A percentile compares a stretch with the other conserved stretches of the same genome.
phyloP scores from a whole-genome alignment of 2,329 filamentous ascomycete genomes.

The Pyricularia sp. region DNA sequence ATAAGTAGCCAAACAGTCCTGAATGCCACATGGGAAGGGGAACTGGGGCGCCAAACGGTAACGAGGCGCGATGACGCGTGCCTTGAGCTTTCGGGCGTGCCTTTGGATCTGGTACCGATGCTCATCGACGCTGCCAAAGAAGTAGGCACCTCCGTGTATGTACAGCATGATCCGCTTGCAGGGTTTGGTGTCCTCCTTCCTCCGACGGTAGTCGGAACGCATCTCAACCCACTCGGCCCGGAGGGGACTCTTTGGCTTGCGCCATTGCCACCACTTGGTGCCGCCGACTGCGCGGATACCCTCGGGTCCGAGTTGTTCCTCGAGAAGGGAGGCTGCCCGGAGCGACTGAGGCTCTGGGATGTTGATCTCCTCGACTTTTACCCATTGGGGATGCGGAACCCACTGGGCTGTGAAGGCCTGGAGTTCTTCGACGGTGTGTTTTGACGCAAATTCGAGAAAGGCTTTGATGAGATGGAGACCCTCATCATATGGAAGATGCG shows the following conservation, averaged over 20 bases:
- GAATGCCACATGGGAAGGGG: slow-evolving; percentile 86
- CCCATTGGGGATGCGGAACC: slow-evolving; percentile 84
- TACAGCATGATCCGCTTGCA: slow-evolving; percentile 81
- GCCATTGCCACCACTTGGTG: slow-evolving; percentile 83
- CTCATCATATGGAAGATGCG: slow-evolving; percentile 89
- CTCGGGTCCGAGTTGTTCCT: slow-evolving; percentile 65
- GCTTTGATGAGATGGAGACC: slow-evolving; percentile 78
- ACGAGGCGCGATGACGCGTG: slow-evolving; percentile 74
- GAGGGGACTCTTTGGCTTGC: slow-evolving; percentile 54
- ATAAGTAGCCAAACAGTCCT: slow-evolving; percentile 85
- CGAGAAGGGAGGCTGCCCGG: slow-evolving; percentile 57
- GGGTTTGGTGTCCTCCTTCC: slow-evolving; percentile 50
- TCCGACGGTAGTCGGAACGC: slow-evolving; percentile 67
- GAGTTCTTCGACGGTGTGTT: slow-evolving; percentile 86
- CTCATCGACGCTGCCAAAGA: slow-evolving; percentile 90
- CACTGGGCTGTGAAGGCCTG: slow-evolving; percentile 87
- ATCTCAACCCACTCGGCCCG: slow-evolving; percentile 96
- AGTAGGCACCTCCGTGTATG: slow-evolving; percentile 84
- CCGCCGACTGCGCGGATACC: slow-evolving; percentile 74
- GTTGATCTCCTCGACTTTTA: slow-evolving; percentile 61
- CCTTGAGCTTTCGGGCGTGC: slow-evolving; percentile 88
- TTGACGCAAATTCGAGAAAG: slow-evolving; percentile 77
- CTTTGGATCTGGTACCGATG: slow-evolving; percentile 98
- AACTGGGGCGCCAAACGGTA: slow-evolving; percentile 91
- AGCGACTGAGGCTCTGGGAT: slow-evolving; percentile 57